These are phyloP conservation scores for Malus sylvestris DNA, from an alignment of 306 rosid genomes.

Conservation along the genomic window DNA sequence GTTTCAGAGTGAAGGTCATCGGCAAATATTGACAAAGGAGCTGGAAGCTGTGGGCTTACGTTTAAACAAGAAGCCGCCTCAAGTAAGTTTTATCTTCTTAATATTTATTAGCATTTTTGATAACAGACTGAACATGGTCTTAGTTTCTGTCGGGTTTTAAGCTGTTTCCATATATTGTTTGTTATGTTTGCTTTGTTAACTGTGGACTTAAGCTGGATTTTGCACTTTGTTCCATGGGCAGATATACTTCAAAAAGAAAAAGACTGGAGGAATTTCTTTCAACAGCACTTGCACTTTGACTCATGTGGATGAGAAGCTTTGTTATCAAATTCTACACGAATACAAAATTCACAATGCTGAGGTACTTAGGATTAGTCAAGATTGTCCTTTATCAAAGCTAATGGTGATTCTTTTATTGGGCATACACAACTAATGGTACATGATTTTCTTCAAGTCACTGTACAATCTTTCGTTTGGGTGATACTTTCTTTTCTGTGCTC, in stretches of 20 bases:
- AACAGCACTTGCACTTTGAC: conserved; percentile 86
- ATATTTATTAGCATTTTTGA: neutral
- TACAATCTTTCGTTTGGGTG: neutral
- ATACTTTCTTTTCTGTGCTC: neutral
- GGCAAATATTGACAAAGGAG: conserved; percentile 94
- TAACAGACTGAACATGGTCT: conserved; percentile 3
- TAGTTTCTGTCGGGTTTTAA: neutral
- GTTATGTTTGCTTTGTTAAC: neutral
- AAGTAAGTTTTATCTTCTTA: conserved; percentile 38
- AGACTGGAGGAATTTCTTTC: conserved; percentile 96
- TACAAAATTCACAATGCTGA: conserved; percentile 99
- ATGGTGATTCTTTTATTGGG: neutral
- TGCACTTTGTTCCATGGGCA: conserved; percentile 31
- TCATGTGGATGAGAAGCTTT: conserved; percentile 96
- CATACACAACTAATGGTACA: neutral
- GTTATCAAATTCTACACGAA: conserved; percentile 97
- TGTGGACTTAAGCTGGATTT: neutral
- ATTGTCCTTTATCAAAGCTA: neutral
- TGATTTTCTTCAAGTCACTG: neutral
- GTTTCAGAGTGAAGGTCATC: conserved; percentile 94
- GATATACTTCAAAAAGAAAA: conserved; percentile 97
- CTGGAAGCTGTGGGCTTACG: conserved; percentile 99
- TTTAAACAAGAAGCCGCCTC: conserved; percentile 94
- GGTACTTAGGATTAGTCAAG: conserved; percentile 36
- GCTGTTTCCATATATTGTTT: neutral